These are phyloP conservation scores for Malassezia furfur DNA, from an alignment of 1,284 basidiomycete genomes.

Conservation along the genomic window DNA sequence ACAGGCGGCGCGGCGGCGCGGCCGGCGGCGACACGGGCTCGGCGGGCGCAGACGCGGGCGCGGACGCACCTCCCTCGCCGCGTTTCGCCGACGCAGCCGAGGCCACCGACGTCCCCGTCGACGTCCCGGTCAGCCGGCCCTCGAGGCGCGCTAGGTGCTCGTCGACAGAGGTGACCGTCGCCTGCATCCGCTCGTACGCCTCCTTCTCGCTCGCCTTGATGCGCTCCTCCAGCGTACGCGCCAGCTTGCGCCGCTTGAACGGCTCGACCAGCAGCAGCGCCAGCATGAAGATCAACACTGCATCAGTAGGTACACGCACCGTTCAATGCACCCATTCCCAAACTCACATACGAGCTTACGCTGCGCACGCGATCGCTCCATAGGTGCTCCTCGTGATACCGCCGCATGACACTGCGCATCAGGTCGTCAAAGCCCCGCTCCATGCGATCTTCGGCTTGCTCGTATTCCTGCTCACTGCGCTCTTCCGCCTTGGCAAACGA, in stretches of 20 bases:
- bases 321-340: conserved; percentile 36
- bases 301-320: conserved; percentile 14
- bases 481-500: conserved; percentile 23
- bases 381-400: conserved; percentile 45
- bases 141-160: conserved; percentile 12
- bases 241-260: conserved; percentile 43
- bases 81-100: not conserved
- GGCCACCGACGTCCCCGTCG: not conserved
- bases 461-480: conserved; percentile 25
- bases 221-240: conserved; percentile 38
- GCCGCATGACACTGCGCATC: conserved; percentile 33
- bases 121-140: not conserved
- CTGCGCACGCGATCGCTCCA: conserved; percentile 42
- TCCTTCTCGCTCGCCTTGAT: conserved; percentile 31
- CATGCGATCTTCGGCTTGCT: conserved; percentile 26
- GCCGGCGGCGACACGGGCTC: not conserved
- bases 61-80: not conserved
- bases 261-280: conserved; percentile 45
- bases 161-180: conserved; percentile 23
- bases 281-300: conserved; percentile 36
- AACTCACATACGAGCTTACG: conserved; percentile 33
- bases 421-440: conserved; percentile 36
- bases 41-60: not conserved
- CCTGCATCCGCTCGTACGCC: conserved; percentile 20
- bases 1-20: not conserved